These are phyloP conservation scores for Colletotrichum sp. DNA, from an alignment of 2,329 filamentous ascomycete genomes.

Conservation along the genomic window DNA sequence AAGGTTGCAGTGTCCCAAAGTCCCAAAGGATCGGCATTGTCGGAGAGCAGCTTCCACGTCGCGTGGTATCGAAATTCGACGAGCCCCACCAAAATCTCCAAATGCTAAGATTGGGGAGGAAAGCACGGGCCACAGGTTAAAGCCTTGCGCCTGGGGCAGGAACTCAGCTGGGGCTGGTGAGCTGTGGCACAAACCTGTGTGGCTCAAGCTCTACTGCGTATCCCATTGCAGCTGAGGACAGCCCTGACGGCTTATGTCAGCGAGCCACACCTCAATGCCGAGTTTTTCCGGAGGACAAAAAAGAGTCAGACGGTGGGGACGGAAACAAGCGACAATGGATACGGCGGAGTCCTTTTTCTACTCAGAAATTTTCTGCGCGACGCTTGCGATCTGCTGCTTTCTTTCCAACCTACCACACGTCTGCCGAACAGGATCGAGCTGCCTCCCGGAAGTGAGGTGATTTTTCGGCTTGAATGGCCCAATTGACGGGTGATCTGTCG, in stretches of 20 bases:
- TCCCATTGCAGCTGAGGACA: background rate
- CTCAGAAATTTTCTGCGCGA: conserved; percentile 15
- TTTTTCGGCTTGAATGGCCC: conserved; percentile 23
- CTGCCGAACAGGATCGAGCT: conserved; percentile 16
- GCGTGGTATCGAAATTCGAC: background rate
- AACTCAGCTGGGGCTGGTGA: background rate
- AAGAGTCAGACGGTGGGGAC: conserved; percentile 12
- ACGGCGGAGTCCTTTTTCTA: conserved; percentile 16
- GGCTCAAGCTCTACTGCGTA: background rate
- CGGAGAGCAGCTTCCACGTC: background rate
- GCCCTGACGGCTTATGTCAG: background rate
- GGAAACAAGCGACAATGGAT: conserved; percentile 15
- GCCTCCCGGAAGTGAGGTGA: conserved; percentile 13
- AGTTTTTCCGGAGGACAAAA: background rate
- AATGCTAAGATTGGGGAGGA: background rate
- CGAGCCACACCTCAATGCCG: background rate
- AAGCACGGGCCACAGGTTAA: background rate
- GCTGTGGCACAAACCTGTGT: background rate
- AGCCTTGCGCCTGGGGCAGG: background rate
- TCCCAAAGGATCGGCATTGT: background rate
- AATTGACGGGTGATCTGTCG: conserved; percentile 22
- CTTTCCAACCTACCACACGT: conserved; percentile 14
- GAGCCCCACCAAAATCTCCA: background rate
- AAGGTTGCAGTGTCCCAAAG: background rate
- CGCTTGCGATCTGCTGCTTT: background rate